Evolutionary conservation across 2,329 filamentous ascomycete species (phyloP).

Genomic region (Gyromitra esculenta): DNA sequence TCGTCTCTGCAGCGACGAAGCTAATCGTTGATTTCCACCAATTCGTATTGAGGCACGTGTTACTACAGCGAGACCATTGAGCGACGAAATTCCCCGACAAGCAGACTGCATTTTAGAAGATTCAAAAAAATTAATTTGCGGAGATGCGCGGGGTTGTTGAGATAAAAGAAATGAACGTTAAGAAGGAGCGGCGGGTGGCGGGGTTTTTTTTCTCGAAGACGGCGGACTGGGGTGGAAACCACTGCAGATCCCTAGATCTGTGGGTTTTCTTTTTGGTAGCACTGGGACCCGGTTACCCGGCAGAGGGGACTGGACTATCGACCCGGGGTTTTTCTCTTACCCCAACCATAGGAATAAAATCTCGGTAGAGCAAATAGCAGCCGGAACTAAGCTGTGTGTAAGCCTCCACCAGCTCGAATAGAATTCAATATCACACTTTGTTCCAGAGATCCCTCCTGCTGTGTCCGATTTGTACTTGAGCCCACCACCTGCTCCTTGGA

Average conservation of each 20-base stretch:
- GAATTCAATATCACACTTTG: not conserved
- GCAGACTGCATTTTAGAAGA: constrained; percentile 44
- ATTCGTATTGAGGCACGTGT: constrained; percentile 43
- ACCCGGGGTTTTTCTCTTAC: not conserved
- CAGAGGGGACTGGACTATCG: constrained; percentile 12
- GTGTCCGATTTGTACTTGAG: constrained; percentile 1
- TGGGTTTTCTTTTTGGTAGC: not conserved
- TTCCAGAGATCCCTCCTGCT: not conserved
- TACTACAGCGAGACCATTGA: constrained; percentile 36
- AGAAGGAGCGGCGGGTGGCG: not conserved
- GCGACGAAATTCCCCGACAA: constrained; percentile 42
- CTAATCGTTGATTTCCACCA: constrained; percentile 53
- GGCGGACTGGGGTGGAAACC: not conserved
- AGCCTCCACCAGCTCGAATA: not conserved
- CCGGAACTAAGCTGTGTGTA: not conserved
- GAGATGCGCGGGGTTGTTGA: not conserved
- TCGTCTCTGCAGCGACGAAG: not conserved
- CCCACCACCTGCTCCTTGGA: not conserved
- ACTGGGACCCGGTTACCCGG: constrained; percentile 40
- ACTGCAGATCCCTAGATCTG: constrained; percentile 5
- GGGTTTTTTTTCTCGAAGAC: constrained; percentile 35
- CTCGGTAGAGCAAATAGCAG: not conserved
- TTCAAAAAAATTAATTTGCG: not conserved
- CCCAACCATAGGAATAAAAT: not conserved
- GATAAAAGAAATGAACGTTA: not conserved